Evolutionary conservation across 2,329 filamentous ascomycete species (phyloP).

Genomic region (Tolypocladium pustulatum): DNA sequence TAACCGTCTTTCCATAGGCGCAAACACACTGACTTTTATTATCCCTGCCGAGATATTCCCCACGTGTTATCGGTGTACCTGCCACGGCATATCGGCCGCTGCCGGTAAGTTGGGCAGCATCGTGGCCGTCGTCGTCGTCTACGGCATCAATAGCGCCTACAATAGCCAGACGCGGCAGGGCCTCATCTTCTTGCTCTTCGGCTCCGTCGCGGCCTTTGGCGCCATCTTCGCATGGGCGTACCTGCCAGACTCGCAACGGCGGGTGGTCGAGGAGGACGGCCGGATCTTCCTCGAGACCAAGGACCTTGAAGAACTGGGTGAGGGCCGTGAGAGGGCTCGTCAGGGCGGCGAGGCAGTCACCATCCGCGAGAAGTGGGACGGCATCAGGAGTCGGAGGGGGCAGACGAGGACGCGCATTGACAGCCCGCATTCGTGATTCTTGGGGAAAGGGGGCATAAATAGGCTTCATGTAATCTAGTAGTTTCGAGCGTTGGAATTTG

Average conservation of each 20-base stretch:
- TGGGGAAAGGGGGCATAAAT: neutral
- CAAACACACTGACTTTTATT: constrained; percentile 53
- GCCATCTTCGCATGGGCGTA: constrained; percentile 42
- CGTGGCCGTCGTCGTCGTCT: constrained; percentile 37
- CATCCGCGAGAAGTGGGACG: constrained; percentile 30
- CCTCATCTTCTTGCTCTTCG: constrained; percentile 39
- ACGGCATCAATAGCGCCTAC: constrained; percentile 37
- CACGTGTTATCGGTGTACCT: constrained; percentile 51
- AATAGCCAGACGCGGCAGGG: constrained; percentile 30
- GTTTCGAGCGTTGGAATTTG: neutral
- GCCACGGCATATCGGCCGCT: constrained; percentile 51
- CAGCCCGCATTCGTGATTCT: neutral
- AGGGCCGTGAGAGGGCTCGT: constrained; percentile 33
- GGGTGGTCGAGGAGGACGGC: constrained; percentile 22
- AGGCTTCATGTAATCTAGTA: neutral
- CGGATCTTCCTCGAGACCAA: constrained; percentile 31
- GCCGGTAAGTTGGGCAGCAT: constrained; percentile 49
- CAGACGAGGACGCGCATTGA: constrained; percentile 1
- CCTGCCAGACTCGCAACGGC: constrained; percentile 35
- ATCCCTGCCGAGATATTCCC: constrained; percentile 56
- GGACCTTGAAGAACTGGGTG: constrained; percentile 39
- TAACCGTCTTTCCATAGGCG: constrained; percentile 25
- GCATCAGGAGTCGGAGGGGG: constrained; percentile 23
- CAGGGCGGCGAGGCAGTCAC: constrained; percentile 34
- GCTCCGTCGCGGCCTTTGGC: constrained; percentile 36